Base-by-base conservation (phyloP, 805 yeast species). In the Metschnikowia kunwiensis region DNA sequence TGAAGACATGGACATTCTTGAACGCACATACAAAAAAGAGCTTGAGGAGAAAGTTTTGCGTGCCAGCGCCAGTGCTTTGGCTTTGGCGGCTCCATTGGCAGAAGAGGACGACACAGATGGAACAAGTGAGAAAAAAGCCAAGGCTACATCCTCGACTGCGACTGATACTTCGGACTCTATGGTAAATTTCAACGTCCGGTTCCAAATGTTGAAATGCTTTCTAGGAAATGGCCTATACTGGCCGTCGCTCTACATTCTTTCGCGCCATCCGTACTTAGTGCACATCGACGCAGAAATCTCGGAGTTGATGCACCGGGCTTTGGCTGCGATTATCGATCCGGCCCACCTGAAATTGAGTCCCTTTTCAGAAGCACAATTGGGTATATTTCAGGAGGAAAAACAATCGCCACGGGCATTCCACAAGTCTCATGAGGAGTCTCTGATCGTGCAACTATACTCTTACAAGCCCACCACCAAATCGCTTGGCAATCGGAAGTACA, bases 31-130 rank as follows among this genome's bases (percentile, higher is more conserved):
- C 53, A 70, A 74, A 24, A 60, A 63, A 20, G 65, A 70, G 7
- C 48, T 70, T 38, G 78, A 79, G 11, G 76, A 76, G 9, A 73
- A 77, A 40, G 75, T 84, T 0, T 67, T 70, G 49, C 66, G 68
- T 43, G 82, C 89, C 0, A 72, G 76, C 16, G 82, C 86, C 0
- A 85, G 82, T 43, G 95, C 95, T 0, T 62, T 89, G 32, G 93
- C 97, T 0, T 56, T 88, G 48, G 96, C 96, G 5, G 93, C 93
- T 7, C 95, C 96, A 0, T 65, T 89, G 24, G 68, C 72, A 3
- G 79, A 77, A 24, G 91, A 82, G 23, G 85, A 77, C 13, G 83
- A 76, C 16, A 77, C 70, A 6, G 35, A 29, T 7, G 27, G 8
- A 9, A 10, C 13, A 6, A 18, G 19, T 6, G 26, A 24, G 3